Conservation (phyloP, 257 asterid species). For the Solanum chmielewskii region DNA sequence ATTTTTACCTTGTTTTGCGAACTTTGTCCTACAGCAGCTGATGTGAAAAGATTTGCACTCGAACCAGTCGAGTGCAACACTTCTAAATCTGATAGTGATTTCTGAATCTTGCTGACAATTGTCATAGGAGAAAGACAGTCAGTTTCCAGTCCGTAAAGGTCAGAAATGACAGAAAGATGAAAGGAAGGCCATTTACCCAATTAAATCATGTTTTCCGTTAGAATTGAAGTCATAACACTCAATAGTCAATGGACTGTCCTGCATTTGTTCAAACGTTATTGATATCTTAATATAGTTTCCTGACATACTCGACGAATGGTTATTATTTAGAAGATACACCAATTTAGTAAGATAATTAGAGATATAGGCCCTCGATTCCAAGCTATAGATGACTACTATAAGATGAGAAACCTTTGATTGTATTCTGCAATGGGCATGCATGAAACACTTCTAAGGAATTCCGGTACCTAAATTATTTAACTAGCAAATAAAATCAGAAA, state of each 20-base stretch:
- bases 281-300: not conserved
- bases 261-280: conserved; percentile 29
- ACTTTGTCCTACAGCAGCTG: conserved; percentile 46
- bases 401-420: not conserved
- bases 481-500: not conserved
- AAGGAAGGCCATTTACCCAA: conserved; percentile 54
- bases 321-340: not conserved
- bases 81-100: conserved; percentile 82
- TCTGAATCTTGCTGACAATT: conserved; percentile 70
- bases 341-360: not conserved
- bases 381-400: not conserved
- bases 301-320: not conserved
- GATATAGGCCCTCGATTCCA: not conserved
- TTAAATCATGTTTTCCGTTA: conserved; percentile 80
- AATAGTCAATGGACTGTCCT: conserved; percentile 83
- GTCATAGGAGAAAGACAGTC: conserved; percentile 10
- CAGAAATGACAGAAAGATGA: conserved; percentile 4
- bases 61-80: conserved; percentile 47
- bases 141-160: conserved; percentile 11
- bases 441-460: not conserved
- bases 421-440: not conserved
- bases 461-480: not conserved
- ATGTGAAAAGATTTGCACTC: conserved; percentile 50
- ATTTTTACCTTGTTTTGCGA: conserved; percentile 64
- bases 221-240: conserved; percentile 90